phyloP scores from a whole-genome alignment of 2,329 filamentous ascomycete genomes.

The Tolypocladium sp. region DNA sequence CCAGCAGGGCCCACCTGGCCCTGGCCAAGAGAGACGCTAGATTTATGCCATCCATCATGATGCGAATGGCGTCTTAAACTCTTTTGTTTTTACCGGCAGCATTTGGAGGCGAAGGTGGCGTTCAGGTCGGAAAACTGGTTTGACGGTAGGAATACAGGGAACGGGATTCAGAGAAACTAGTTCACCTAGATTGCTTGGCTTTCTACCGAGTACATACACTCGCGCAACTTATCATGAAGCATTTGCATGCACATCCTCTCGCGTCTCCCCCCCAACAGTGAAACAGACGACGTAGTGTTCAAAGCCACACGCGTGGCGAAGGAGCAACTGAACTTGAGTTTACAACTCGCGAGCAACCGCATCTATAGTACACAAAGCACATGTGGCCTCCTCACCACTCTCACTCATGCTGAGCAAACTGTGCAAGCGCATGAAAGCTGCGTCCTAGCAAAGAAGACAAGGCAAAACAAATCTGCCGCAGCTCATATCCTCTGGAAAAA shows the following conservation, averaged over 20 bases:
- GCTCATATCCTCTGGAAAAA: background rate
- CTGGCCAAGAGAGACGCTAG: conserved; percentile 31
- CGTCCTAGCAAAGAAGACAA: background rate
- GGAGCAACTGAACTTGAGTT: background rate
- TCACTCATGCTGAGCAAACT: background rate
- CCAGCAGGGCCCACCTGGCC: conserved; percentile 23
- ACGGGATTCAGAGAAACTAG: too few relatives aligned
- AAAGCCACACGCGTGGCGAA: background rate
- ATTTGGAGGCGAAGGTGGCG: conserved; percentile 22
- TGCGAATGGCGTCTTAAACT: background rate
- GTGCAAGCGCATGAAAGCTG: background rate
- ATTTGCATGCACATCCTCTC: background rate
- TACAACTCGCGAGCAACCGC: background rate
- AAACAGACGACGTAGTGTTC: background rate
- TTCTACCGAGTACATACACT: background rate
- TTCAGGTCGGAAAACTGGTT: conserved; percentile 11
- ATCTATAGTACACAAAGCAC: conserved; percentile 8
- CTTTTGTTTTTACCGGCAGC: conserved; percentile 9
- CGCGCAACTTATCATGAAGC: background rate
- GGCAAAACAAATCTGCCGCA: background rate
- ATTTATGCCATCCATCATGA: background rate
- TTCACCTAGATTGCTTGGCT: background rate
- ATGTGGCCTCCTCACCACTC: background rate
- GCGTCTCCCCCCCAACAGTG: background rate
- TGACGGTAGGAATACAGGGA: background rate